Evolutionary conservation across 495 filamentous ascomycete genomes (phyloP).

Genomic region (Beverwykella pulmonaria): DNA sequence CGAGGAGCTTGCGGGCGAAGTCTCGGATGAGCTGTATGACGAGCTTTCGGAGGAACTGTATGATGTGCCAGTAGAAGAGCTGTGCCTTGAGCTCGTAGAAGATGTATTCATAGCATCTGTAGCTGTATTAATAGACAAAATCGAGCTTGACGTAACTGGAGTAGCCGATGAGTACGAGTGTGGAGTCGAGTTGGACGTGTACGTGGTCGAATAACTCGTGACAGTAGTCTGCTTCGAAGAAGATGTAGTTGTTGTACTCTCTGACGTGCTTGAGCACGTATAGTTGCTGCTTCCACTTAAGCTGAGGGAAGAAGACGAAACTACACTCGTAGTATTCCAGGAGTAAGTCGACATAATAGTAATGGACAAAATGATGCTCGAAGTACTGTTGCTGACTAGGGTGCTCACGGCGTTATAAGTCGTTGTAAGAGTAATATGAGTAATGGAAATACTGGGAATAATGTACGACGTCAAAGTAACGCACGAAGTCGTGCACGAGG

Average conservation of each 20-base stretch:
- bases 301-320: not conserved
- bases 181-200: too few relatives aligned
- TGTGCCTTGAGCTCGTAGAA: not conserved
- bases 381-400: too few relatives aligned
- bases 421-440: too few relatives aligned
- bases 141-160: not conserved
- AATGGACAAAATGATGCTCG: not conserved
- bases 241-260: too few relatives aligned
- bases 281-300: not conserved
- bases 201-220: too few relatives aligned
- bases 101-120: not conserved
- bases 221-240: too few relatives aligned
- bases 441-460: too few relatives aligned
- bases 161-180: not conserved
- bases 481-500: not conserved
- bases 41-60: not conserved
- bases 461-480: not conserved
- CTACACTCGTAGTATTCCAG: not conserved
- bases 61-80: not conserved
- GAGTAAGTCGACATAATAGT: not conserved
- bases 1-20: not conserved
- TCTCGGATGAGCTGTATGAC: not conserved
- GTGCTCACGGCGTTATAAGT: too few relatives aligned
- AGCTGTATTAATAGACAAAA: too few relatives aligned
- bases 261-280: too few relatives aligned